Evolutionary conservation across 2,329 filamentous ascomycete species (phyloP).

Genomic region (Aspergillus vadensis): DNA sequence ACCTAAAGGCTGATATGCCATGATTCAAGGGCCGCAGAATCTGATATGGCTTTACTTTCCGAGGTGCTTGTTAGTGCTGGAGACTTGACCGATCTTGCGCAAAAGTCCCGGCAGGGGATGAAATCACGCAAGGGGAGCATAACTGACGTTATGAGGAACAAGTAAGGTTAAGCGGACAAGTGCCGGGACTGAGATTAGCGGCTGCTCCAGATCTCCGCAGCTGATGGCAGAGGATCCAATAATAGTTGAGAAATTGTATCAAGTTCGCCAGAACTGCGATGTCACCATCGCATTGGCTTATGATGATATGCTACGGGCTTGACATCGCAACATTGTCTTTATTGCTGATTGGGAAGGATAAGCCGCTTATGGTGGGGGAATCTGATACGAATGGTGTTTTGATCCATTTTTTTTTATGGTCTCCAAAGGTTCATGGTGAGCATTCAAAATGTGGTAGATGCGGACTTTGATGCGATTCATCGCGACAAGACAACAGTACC

Average conservation of each 20-base stretch:
- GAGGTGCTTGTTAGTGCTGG: neutral
- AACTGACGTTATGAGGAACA: slow-evolving; percentile 27
- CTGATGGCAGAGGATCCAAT: neutral
- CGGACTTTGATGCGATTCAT: too few relatives aligned
- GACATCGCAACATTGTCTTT: slow-evolving; percentile 16
- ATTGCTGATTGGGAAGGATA: slow-evolving; percentile 9
- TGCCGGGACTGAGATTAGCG: slow-evolving; percentile 8
- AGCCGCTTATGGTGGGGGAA: neutral
- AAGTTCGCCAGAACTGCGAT: slow-evolving; percentile 1
- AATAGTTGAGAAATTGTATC: neutral
- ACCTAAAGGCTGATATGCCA: neutral
- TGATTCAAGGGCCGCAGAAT: neutral
- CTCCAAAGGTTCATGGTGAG: neutral
- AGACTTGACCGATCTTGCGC: neutral
- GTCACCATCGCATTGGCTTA: slow-evolving; percentile 21
- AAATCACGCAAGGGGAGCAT: slow-evolving; percentile 25
- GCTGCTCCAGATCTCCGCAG: slow-evolving; percentile 4
- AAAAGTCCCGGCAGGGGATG: neutral
- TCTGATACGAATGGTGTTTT: neutral
- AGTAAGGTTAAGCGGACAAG: slow-evolving; percentile 12
- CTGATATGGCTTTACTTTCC: neutral
- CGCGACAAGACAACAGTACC: too few relatives aligned
- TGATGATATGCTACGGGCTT: slow-evolving; percentile 21
- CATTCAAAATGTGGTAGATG: neutral
- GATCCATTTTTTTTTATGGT: neutral